A percentile compares a stretch with the other conserved stretches of the same genome.
Evolutionary conservation across 2,329 filamentous ascomycete species (phyloP).

Genomic region (Albifimbria verrucaria): DNA sequence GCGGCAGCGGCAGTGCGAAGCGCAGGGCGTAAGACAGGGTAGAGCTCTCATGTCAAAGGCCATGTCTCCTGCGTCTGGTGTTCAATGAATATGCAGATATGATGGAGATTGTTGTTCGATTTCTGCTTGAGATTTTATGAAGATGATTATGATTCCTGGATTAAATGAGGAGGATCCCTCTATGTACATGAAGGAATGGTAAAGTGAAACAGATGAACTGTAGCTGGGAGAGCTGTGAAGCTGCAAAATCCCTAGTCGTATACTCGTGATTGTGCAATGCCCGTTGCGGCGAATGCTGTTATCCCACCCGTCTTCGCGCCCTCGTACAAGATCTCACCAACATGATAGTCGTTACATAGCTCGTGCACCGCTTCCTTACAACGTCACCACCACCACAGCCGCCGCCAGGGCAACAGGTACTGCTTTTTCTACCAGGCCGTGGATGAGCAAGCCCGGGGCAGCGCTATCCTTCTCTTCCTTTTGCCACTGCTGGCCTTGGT

Average conservation of each 20-base stretch:
- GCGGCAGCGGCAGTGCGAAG: constrained; percentile 31
- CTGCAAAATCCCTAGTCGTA: too few species aligned
- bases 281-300: neutral
- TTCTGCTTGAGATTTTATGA: too few species aligned
- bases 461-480: neutral
- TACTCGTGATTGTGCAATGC: constrained; percentile 7
- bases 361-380: neutral
- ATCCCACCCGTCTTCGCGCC: constrained; percentile 7
- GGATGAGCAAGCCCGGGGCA: neutral
- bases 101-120: too few species aligned
- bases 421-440: neutral
- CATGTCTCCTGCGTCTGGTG: too few species aligned
- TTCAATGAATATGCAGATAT: too few species aligned
- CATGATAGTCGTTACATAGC: neutral
- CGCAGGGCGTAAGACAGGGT: constrained; percentile 7
- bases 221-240: too few species aligned
- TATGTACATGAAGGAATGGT: too few species aligned
- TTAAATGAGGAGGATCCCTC: too few species aligned
- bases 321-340: too few species aligned
- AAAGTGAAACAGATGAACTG: too few species aligned
- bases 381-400: neutral
- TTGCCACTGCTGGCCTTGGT: neutral
- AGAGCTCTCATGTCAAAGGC: too few species aligned
- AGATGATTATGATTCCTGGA: too few species aligned
- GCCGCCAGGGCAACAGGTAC: neutral